phyloP scores from a whole-genome alignment of 345 rosid species.

The Heritiera fomes region DNA sequence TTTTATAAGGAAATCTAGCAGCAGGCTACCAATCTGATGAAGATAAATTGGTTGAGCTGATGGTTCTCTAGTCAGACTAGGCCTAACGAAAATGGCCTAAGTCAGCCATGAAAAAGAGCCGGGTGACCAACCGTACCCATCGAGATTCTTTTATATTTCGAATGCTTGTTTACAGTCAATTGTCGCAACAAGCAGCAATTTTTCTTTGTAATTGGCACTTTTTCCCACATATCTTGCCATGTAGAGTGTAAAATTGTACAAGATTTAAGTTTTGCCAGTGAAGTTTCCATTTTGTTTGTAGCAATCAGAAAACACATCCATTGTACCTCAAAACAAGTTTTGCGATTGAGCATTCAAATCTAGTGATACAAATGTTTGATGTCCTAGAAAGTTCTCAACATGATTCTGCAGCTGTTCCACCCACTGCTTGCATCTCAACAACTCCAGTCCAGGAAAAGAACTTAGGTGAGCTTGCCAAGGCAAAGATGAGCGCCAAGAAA shows the following conservation, averaged over 20 bases:
- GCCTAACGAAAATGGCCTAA: background rate
- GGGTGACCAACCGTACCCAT: background rate
- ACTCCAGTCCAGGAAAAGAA: background rate
- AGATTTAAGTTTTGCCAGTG: background rate
- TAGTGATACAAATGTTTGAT: background rate
- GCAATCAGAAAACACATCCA: background rate
- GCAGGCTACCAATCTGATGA: background rate
- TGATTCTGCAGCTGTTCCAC: background rate
- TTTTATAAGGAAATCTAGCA: background rate
- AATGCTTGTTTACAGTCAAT: constrained; percentile 13
- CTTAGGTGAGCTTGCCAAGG: background rate
- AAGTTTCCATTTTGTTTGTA: background rate
- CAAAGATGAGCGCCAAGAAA: background rate
- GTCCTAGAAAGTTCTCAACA: background rate
- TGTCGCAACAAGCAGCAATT: constrained; percentile 11
- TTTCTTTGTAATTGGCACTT: constrained; percentile 7
- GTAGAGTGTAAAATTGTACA: background rate
- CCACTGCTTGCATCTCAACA: background rate
- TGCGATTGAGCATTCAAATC: background rate
- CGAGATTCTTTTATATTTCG: constrained; percentile 3
- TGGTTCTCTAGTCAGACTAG: background rate
- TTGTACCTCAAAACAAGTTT: background rate
- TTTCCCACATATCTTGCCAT: background rate
- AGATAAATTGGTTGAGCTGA: constrained; percentile 5
- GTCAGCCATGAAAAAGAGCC: background rate